Evolutionary conservation across 176 grass and related monocot species (phyloP), one percentile per base, ranked within the genome.

Genomic region (Avena sativa): DNA sequence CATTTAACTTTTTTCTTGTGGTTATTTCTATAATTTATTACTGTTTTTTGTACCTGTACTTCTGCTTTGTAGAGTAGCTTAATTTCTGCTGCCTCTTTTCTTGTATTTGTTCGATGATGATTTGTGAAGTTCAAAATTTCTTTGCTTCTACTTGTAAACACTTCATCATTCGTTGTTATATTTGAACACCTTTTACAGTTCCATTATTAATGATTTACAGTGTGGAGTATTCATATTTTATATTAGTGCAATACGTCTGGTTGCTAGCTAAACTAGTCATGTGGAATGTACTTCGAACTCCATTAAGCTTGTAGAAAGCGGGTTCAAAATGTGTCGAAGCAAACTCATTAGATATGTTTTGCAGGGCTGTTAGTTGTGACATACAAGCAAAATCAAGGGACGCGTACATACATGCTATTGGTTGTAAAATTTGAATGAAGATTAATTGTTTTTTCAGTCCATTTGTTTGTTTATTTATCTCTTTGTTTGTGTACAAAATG

Each of bases 61-160:
- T 71, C 38, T 71, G 69, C 69, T 46, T 71, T 2, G 20, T 71
- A 71, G 68, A 9, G 9, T 71, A 46, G 0, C 44, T 4, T n/a
- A 46, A n/a, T 71, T 40, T 40, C 0, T 69, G 64, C 14, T 68
- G 28, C 28, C 1, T 66, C 38, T 9, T 68, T 69, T 8, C 30
- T 71, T 12, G 69, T 46, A 72, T 72, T 72, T 72, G 11, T 47
- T 72, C 7, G 20, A 72, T 72, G 70, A 47, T 72, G 20, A 72
- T 7, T 48, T 48, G 10, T 72, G 0, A 47, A 23, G 40, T 48
- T 12, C 13, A 72, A 72, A 21, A 13, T 72, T 23, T 47, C 1
- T 6, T 48, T 72, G 70, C 19, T 48, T 47, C 69, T 48, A 72
- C 20, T 23, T 72, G 70, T 71, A n/a, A n/a, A 36, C 40, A 47